Percentiles rank a stretch among this genome's conserved stretches.
Conservation (phyloP, 2,329 filamentous ascomycete genomes). For the Penicillium sp. region DNA sequence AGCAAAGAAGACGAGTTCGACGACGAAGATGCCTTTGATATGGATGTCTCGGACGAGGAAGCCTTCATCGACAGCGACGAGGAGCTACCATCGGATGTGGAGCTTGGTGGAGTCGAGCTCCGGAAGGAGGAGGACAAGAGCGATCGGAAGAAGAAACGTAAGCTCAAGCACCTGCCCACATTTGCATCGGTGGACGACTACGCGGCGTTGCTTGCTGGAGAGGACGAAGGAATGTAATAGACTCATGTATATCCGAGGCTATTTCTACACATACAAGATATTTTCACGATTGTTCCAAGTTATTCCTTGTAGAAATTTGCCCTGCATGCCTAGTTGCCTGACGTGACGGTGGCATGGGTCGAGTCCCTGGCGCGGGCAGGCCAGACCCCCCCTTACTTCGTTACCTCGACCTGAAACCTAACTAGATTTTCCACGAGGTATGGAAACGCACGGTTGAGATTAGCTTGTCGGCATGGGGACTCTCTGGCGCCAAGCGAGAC, state of each 20-base stretch:
- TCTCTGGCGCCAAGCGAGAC: background rate
- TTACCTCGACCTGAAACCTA: background rate
- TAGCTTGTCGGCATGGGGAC: conserved; percentile 4
- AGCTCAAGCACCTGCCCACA: conserved; percentile 84
- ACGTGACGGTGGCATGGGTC: background rate
- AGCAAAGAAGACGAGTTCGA: conserved; percentile 42
- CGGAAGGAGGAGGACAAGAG: conserved; percentile 48
- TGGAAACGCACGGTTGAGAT: conserved; percentile 1
- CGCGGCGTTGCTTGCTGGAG: conserved; percentile 77
- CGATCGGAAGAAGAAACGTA: conserved; percentile 70
- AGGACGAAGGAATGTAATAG: conserved; percentile 58
- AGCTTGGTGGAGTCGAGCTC: conserved; percentile 48
- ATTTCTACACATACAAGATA: background rate
- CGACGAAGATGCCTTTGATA: conserved; percentile 60
- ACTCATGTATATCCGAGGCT: background rate
- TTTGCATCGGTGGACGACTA: conserved; percentile 97
- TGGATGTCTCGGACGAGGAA: conserved; percentile 52
- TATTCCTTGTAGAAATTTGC: background rate
- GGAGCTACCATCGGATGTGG: conserved; percentile 57
- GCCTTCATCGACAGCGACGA: conserved; percentile 59
- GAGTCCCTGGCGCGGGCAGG: too few relatives aligned
- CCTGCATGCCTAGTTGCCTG: background rate
- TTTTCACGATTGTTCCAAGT: background rate
- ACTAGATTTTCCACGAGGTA: background rate
- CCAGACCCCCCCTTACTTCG: conserved; percentile 4